Percentiles rank a stretch among this genome's conserved stretches.
These are phyloP conservation scores for Ascoidea rubescens DNA, from an alignment of 805 yeast genomes.

Conservation along the genomic window DNA sequence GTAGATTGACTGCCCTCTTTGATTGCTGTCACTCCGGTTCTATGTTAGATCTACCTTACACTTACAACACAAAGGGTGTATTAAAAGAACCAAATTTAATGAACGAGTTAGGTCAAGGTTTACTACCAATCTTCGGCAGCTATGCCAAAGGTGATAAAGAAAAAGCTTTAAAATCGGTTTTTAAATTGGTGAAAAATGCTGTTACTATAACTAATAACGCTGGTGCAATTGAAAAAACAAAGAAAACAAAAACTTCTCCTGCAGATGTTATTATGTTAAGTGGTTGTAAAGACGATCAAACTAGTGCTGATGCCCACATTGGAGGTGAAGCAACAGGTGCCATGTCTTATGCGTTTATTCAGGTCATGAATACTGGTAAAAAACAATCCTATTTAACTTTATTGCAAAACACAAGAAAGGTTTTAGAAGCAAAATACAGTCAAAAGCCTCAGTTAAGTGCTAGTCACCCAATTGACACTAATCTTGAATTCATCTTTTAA, in stretches of 20 bases:
- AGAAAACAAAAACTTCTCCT: conserved; percentile 39
- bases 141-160: conserved; percentile 38
- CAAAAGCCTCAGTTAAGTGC: conserved; percentile 65
- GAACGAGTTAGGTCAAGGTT: conserved; percentile 53
- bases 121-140: conserved; percentile 35
- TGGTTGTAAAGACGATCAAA: conserved; percentile 60
- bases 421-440: conserved; percentile 43
- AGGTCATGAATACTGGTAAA: conserved; percentile 39
- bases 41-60: conserved; percentile 53
- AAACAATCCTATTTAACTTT: conserved; percentile 46
- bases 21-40: conserved; percentile 74
- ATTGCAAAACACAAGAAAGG: conserved; percentile 44
- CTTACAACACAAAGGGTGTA: conserved; percentile 60
- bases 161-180: conserved; percentile 20
- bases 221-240: conserved; percentile 19
- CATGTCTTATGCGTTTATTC: conserved; percentile 56
- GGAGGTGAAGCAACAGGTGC: conserved; percentile 61
- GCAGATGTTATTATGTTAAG: conserved; percentile 56
- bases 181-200: conserved; percentile 7
- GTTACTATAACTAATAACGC: conserved; percentile 5
- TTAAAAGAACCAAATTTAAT: conserved; percentile 56
- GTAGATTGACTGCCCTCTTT: conserved; percentile 53
- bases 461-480: conserved; percentile 53
- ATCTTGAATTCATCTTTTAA: conserved; percentile 26
- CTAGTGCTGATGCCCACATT: conserved; percentile 47